Conservation (phyloP, 2,329 filamentous ascomycete species). For the Coniochaeta sp. region DNA sequence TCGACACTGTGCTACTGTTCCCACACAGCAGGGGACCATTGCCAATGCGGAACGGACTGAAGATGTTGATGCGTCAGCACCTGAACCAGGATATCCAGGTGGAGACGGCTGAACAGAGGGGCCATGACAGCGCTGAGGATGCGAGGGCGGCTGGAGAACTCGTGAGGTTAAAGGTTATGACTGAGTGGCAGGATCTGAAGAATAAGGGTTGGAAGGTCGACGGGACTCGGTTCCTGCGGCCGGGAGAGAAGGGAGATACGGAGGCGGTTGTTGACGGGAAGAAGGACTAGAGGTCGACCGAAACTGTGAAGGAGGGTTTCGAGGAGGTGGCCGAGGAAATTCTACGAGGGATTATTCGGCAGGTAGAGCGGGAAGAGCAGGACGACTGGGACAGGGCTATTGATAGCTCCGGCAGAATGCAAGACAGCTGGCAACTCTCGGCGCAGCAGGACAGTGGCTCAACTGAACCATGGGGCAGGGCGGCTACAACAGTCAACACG, state of each 20-base stretch:
- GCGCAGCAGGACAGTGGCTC: no score
- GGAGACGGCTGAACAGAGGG: conserved; percentile 44
- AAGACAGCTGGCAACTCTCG: no score
- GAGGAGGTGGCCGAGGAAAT: no score
- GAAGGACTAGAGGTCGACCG: neutral
- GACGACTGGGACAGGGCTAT: no score
- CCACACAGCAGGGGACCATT: conserved; percentile 66
- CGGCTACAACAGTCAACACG: no score
- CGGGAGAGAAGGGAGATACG: conserved; percentile 13
- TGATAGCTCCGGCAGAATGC: no score
- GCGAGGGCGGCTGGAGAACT: conserved; percentile 83
- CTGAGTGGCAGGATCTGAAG: conserved; percentile 64
- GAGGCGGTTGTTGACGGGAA: neutral
- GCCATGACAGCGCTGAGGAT: conserved; percentile 92
- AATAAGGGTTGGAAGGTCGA: conserved; percentile 59
- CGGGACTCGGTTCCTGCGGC: conserved; percentile 39
- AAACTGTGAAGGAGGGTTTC: no score
- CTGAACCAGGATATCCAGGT: conserved; percentile 75
- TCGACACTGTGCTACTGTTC: conserved; percentile 82
- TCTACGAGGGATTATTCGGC: no score
- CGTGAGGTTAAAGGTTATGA: conserved; percentile 62
- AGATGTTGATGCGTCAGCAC: conserved; percentile 60
- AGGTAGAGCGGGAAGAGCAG: no score
- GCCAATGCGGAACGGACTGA: conserved; percentile 73
- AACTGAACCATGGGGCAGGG: no score